phyloP scores from a whole-genome alignment of 1,139 yeast genomes.

The Cylindricascospora bacillispora region DNA sequence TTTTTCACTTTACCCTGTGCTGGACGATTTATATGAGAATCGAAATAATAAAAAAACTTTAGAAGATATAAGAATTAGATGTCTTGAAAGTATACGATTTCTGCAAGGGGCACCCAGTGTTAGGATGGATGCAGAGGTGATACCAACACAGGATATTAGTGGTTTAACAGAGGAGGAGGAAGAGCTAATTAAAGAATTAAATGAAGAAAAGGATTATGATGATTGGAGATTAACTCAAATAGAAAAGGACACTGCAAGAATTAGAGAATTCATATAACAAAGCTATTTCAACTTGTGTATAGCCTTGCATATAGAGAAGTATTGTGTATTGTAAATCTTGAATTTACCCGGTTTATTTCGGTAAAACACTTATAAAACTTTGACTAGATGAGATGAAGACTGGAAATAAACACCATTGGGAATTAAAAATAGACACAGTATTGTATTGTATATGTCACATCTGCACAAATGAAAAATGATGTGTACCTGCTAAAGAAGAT shows the following conservation, averaged over 20 bases:
- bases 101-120: conserved; percentile 91
- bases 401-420: no score
- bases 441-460: no score
- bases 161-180: conserved; percentile 36
- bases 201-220: conserved; percentile 28
- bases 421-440: no score
- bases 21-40: conserved; percentile 82
- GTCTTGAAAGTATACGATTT: conserved; percentile 71
- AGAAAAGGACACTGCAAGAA: conserved; percentile 28
- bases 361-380: no score
- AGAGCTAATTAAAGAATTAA: conserved; percentile 41
- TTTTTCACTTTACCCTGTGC: conserved; percentile 74
- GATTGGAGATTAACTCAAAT: conserved; percentile 26
- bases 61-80: conserved; percentile 64
- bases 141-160: conserved; percentile 65
- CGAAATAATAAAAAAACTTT: conserved; percentile 75
- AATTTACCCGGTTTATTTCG: no score
- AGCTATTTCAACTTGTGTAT: no score
- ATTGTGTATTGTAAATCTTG: no score
- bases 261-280: no score
- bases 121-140: conserved; percentile 69
- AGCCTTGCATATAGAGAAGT: no score
- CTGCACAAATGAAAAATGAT: no score
- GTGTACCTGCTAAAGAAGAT: no score
- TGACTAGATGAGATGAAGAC: no score